Base-by-base conservation (phyloP, 164 flowering plant genomes). In the Nymphaea thermarum region DNA sequence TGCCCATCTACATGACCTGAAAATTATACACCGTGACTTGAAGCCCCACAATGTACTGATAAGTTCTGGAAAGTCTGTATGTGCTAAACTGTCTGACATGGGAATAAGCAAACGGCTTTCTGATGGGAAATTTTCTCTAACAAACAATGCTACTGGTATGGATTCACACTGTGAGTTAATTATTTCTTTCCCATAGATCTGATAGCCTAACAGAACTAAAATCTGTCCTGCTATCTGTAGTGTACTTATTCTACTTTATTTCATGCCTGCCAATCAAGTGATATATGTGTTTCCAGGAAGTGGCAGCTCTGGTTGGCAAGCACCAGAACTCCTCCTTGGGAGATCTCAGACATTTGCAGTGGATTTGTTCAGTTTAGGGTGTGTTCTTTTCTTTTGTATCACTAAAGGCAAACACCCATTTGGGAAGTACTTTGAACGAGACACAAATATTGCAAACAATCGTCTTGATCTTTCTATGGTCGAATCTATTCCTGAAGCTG, bases 271-370 rank as follows among this genome's bases (percentile, higher is more conserved):
- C 12, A 47, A 47, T 14, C 55, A 47, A 5, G 11, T 45, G 53
- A 0, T 47, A 47, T 47, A 14, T 47, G 55, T 14, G 44, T 16
- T 25, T 74, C 67, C 74, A 90, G 96, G 93, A 66, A 77, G 36
- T 77, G 93, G 94, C 43, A 90, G 92, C 78, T 87, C 90, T 17
- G 94, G 94, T 42, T 88, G 94, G 94, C 90, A 83, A 80, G 91
- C 96, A 65, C 96, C 96, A 42, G 96, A 90, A 55, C 96, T 88
- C 57, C 82, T 90, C 71, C 83, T 71, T 36, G 72, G 78, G 63
- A 84, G 80, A 63, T 87, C 89, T n/a, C 96, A 88, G 74, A 84
- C 92, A 42, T 86, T 91, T 44, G 90, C 91, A 1, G 77, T 85
- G 11, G 94, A 90, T 78, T 72, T 90, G 45, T 90, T 90, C 69